Percentiles rank a stretch among this genome's conserved stretches.
phyloP scores from a whole-genome alignment of 345 rosid species.

The Kernera saxatilis region DNA sequence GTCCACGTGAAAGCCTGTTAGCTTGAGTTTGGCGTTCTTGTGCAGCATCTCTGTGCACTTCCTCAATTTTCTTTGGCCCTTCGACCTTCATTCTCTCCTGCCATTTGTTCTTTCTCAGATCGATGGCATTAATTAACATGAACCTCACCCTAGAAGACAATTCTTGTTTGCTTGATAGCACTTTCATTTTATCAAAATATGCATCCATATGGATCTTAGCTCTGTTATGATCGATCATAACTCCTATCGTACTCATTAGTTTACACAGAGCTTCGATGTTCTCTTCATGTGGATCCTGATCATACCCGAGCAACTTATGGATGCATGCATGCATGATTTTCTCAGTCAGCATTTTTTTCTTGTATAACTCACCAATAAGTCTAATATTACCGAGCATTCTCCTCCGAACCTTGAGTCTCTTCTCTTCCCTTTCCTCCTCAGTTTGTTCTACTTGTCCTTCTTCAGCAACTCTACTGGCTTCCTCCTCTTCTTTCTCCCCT shows the following conservation, averaged over 20 bases:
- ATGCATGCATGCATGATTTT: slow-evolving; percentile 93
- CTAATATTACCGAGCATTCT: slow-evolving; percentile 95
- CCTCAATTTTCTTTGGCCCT: slow-evolving; percentile 97
- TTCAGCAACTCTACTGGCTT: slow-evolving; percentile 77
- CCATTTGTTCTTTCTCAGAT: slow-evolving; percentile 89
- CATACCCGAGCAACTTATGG: slow-evolving; percentile 59
- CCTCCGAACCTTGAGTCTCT: slow-evolving; percentile 79
- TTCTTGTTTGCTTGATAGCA: slow-evolving; percentile 65
- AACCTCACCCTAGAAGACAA: slow-evolving; percentile 84
- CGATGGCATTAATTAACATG: slow-evolving; percentile 86
- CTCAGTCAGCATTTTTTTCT: slow-evolving; percentile 89
- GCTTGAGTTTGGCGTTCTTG: slow-evolving; percentile 86
- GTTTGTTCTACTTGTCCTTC: slow-evolving; percentile 77
- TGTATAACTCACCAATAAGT: slow-evolving; percentile 94
- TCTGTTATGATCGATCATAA: slow-evolving; percentile 65
- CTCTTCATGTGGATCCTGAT: slow-evolving; percentile 86
- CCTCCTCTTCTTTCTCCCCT: slow-evolving; percentile 88
- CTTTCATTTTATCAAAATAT: slow-evolving; percentile 69
- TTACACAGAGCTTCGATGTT: slow-evolving; percentile 91
- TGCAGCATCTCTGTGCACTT: slow-evolving; percentile 97
- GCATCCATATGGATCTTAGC: slow-evolving; percentile 68
- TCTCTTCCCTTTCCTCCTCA: slow-evolving; percentile 78
- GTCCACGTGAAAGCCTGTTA: slow-evolving; percentile 65
- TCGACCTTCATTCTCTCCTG: slow-evolving; percentile 99
- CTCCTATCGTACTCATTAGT: slow-evolving; percentile 92